Evolutionary conservation across 768 basidiomycete species (phyloP).

Genomic region (Butyriboletus loyo): DNA sequence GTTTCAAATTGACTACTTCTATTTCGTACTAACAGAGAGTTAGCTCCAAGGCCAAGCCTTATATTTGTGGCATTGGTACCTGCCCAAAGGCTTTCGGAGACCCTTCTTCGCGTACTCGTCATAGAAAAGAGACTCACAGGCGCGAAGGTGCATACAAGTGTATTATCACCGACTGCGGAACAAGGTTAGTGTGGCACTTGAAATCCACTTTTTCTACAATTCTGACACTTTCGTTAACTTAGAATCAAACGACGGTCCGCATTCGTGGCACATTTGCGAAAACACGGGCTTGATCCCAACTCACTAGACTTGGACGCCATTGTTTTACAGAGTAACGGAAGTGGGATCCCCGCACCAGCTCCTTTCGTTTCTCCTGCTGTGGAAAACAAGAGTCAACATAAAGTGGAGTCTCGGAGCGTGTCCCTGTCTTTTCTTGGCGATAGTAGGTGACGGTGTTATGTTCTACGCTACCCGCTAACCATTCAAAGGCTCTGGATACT

Average conservation of each 20-base stretch:
- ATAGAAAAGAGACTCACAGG: slow-evolving; percentile 58
- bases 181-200: slow-evolving; percentile 35
- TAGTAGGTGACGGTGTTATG: slow-evolving; percentile 12
- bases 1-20: background rate
- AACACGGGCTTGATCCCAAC: slow-evolving; percentile 40
- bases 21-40: slow-evolving; percentile 8
- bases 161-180: slow-evolving; percentile 42
- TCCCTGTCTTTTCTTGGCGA: slow-evolving; percentile 5
- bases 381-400: background rate
- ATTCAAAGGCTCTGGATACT: slow-evolving; percentile 12
- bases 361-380: slow-evolving; percentile 1
- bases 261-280: slow-evolving; percentile 52
- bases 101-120: slow-evolving; percentile 66
- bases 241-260: slow-evolving; percentile 67
- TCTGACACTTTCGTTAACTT: slow-evolving; percentile 1
- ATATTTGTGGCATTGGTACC: slow-evolving; percentile 42
- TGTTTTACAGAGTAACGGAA: slow-evolving; percentile 13
- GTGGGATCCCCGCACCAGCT: slow-evolving; percentile 13
- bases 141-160: slow-evolving; percentile 44
- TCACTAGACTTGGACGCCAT: slow-evolving; percentile 22
- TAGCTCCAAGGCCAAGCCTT: slow-evolving; percentile 54
- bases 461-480: background rate
- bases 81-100: slow-evolving; percentile 60
- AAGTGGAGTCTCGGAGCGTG: slow-evolving; percentile 4
- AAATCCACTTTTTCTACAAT: background rate